Conservation (phyloP, 2,329 filamentous ascomycete genomes). For the Clonostachys sp. region DNA sequence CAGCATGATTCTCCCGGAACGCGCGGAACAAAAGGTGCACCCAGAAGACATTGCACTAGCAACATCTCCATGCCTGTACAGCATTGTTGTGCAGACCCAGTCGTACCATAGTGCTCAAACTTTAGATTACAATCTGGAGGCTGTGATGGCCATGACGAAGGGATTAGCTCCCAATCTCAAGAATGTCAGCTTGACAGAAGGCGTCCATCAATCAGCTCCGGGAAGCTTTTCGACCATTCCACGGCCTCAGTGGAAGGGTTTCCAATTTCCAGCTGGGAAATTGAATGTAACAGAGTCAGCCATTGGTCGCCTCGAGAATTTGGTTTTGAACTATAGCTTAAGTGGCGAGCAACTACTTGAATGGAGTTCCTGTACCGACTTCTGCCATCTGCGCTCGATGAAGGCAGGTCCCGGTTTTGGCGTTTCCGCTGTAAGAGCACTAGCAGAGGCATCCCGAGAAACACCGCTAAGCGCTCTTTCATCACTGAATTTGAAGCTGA, state of each 20-base stretch:
- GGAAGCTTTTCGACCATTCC: no score
- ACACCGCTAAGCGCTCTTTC: not conserved
- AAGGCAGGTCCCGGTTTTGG: not conserved
- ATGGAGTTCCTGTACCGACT: not conserved
- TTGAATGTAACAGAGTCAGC: not conserved
- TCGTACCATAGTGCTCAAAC: not conserved
- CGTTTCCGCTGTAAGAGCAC: not conserved
- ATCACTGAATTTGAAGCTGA: not conserved
- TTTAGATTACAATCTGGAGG: conserved; percentile 1
- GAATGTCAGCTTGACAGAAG: not conserved
- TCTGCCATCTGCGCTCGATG: not conserved
- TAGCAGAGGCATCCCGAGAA: not conserved
- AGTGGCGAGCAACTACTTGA: not conserved
- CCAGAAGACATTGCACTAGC: conserved; percentile 1
- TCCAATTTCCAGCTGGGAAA: no score
- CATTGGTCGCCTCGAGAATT: not conserved
- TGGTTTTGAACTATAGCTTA: not conserved
- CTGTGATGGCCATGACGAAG: conserved; percentile 1
- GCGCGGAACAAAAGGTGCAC: not conserved
- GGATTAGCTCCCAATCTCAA: conserved; percentile 1
- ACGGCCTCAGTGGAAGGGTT: no score
- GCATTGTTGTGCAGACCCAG: not conserved
- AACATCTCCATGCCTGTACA: conserved; percentile 3
- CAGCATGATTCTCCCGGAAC: not conserved
- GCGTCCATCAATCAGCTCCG: not conserved